These are phyloP conservation scores for Spatholobus suberectus DNA, from an alignment of 306 rosid species.

Conservation along the genomic window DNA sequence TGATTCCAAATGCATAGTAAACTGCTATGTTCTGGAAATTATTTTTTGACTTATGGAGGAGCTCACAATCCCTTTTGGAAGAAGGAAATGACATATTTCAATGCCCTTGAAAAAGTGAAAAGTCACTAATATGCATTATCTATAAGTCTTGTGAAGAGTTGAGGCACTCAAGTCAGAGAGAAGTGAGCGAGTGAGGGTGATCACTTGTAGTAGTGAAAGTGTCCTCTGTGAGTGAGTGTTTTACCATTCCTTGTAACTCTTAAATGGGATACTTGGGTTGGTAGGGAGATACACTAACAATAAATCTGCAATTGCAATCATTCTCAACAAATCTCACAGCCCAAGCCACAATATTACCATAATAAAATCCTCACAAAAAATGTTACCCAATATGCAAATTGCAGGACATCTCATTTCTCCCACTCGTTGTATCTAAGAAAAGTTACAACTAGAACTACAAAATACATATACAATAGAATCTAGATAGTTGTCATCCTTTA, in stretches of 20 bases:
- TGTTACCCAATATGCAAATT: not conserved
- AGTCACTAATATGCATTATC: not conserved
- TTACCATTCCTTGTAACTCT: not conserved
- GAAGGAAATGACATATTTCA: not conserved
- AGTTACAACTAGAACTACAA: not conserved
- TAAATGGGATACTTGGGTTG: not conserved
- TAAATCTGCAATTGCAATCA: slow-evolving; percentile 10
- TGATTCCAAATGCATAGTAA: not conserved
- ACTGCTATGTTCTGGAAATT: not conserved
- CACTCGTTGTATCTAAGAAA: not conserved
- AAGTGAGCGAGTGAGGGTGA: not conserved
- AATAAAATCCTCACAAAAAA: slow-evolving; percentile 1
- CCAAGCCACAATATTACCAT: slow-evolving; percentile 2
- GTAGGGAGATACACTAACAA: slow-evolving; percentile 3
- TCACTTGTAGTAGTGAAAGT: not conserved
- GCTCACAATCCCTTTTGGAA: not conserved
- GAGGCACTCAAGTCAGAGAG: not conserved
- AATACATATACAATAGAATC: not conserved
- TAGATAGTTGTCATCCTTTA: not conserved
- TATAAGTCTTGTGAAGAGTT: not conserved
- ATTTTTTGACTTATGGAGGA: not conserved
- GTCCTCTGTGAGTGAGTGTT: not conserved
- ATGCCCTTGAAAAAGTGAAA: not conserved
- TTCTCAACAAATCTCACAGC: not conserved
- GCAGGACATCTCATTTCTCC: not conserved